phyloP scores from a whole-genome alignment of 2,329 filamentous ascomycete species.

The Bipolaris victoriae region DNA sequence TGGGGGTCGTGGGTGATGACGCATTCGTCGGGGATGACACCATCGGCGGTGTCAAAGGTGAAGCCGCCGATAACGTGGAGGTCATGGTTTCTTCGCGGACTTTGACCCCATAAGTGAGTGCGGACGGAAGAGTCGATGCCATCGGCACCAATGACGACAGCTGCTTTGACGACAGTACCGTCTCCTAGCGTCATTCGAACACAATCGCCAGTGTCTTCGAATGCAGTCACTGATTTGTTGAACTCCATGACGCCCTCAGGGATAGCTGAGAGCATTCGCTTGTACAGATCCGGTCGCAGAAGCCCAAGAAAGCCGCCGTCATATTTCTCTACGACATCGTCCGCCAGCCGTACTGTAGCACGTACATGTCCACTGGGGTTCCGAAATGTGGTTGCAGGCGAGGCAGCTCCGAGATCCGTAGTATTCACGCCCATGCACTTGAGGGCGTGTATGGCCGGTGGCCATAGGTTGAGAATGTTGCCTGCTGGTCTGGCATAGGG shows the following conservation, averaged over 20 bases:
- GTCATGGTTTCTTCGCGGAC: not conserved
- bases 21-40: not conserved
- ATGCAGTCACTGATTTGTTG: not conserved
- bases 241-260: not conserved
- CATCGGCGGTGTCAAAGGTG: not conserved
- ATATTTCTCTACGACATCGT: not conserved
- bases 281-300: not conserved
- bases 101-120: not conserved
- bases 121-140: not conserved
- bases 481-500: not conserved
- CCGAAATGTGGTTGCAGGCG: not conserved
- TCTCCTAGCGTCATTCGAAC: not conserved
- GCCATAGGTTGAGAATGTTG: not conserved
- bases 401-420: not conserved
- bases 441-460: not conserved
- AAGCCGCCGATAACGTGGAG: not conserved
- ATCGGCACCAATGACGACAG: not conserved
- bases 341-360: not conserved
- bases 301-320: not conserved
- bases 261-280: not conserved
- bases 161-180: not conserved
- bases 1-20: not conserved
- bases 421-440: not conserved
- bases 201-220: not conserved
- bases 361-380: not conserved